Evolutionary conservation across 257 asterid genomes (phyloP).

Genomic region (Solanum virginianum): DNA sequence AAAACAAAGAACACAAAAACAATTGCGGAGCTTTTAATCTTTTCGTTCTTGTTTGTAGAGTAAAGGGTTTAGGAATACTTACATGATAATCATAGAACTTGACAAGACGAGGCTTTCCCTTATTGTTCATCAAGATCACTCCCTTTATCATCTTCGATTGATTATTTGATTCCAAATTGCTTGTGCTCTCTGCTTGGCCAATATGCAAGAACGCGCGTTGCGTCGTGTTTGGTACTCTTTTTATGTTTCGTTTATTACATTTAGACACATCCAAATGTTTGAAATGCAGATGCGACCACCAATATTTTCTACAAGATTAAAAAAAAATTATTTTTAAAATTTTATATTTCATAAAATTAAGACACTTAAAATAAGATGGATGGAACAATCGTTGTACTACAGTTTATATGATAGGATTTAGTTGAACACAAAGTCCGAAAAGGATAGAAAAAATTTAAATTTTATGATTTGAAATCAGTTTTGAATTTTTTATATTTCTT

Average conservation of each 20-base stretch:
- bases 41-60: neutral
- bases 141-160: slow-evolving; percentile 59
- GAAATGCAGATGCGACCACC: neutral
- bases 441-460: neutral
- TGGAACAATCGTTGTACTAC: too few relatives aligned
- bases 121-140: slow-evolving; percentile 81
- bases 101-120: slow-evolving; percentile 91
- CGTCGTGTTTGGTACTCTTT: neutral
- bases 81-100: slow-evolving; percentile 83
- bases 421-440: neutral
- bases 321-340: too few relatives aligned
- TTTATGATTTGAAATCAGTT: too few relatives aligned
- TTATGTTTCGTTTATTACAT: neutral
- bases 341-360: neutral
- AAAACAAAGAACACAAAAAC: neutral
- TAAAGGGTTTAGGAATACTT: neutral
- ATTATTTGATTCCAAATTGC: neutral
- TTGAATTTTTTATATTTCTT: neutral
- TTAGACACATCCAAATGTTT: neutral
- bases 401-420: neutral
- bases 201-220: neutral
- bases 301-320: neutral
- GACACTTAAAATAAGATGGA: neutral
- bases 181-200: neutral
- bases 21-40: neutral